Conservation (phyloP, 2,329 filamentous ascomycete species). For the Ophiostoma fasciatum region DNA sequence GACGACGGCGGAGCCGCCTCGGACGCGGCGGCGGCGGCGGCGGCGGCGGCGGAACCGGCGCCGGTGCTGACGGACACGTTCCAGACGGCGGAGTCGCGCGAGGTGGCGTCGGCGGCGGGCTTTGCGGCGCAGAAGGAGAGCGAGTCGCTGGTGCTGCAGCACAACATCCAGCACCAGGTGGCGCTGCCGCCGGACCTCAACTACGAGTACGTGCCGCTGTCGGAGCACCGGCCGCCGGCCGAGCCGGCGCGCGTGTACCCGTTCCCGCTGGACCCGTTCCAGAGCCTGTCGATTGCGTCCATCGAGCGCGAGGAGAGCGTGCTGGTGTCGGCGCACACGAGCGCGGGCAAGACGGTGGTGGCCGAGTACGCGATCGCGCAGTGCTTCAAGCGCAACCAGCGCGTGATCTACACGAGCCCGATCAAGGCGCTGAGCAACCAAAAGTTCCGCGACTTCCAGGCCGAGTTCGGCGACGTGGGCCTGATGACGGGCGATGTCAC, state of each 20-base stretch:
- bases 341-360: constrained; percentile 94
- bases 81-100: constrained; percentile 84
- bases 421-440: constrained; percentile 99
- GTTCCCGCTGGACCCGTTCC: constrained; percentile 94
- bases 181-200: constrained; percentile 85
- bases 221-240: constrained; percentile 79
- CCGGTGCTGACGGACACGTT: constrained; percentile 88
- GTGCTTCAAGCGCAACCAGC: constrained; percentile 90
- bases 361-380: constrained; percentile 98
- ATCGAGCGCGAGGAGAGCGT: constrained; percentile 96
- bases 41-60: constrained; percentile 16
- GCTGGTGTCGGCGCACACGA: constrained; percentile 90
- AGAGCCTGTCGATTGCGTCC: constrained; percentile 83
- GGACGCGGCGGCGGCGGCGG: constrained; percentile 17
- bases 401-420: constrained; percentile 97
- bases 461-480: constrained; percentile 91
- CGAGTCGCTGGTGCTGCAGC: constrained; percentile 66
- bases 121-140: constrained; percentile 46
- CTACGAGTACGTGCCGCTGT: constrained; percentile 90
- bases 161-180: constrained; percentile 98
- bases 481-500: constrained; percentile 99
- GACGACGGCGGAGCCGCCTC: constrained; percentile 31
- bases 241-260: constrained; percentile 72
- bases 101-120: constrained; percentile 68
- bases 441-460: constrained; percentile 92